Evolutionary conservation across 768 basidiomycete species (phyloP), one percentile per base, ranked within the genome.

Genomic region (Suillus variegatus): DNA sequence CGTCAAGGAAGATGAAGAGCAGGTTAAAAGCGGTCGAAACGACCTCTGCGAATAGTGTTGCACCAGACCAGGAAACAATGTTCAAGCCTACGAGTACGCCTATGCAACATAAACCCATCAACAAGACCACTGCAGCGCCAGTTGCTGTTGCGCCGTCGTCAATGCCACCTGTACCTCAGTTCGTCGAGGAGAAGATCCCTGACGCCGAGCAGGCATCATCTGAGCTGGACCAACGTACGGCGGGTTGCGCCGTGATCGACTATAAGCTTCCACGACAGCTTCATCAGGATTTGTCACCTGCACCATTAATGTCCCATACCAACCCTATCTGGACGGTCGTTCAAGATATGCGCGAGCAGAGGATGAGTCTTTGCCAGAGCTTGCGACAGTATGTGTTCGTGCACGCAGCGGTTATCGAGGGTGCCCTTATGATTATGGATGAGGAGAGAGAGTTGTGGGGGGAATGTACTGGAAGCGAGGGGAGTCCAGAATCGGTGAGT

Each of bases 311-410:
- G 52, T 80, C 82, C 43, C 87, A 90, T 67, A 82, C 84, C 40
- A 90, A 94, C 56, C 97, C 97, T 4, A 85, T 97, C 47, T 88
- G 84, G 74, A 84, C 88, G 63, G 85, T 97, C 1, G 82, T 98
- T 60, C 94, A 96, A 77, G 93, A 95, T 73, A 94, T 99, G 90
- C 85, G 97, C 54, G 90, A 96, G 76, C 96, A 98, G 78, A 83
- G 97, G 62, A 99, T 99, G 97, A 95, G 93, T 72, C 78, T 97
- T 67, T 97, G 96, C 74, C 96, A 97, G 81, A 97, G 92, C 75
- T 79, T 96, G 73, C 82, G 95, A 65, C 97, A 99, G 79, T 99
- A 96, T 72, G 90, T 96, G 22, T 98, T 96, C 77, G 92, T 95
- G 44, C 93, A 97, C 74, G 88, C 90, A 38, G 94, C 89, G 20